phyloP scores from a whole-genome alignment of 106 monocot genomes.

The Narthecium ossifragum region DNA sequence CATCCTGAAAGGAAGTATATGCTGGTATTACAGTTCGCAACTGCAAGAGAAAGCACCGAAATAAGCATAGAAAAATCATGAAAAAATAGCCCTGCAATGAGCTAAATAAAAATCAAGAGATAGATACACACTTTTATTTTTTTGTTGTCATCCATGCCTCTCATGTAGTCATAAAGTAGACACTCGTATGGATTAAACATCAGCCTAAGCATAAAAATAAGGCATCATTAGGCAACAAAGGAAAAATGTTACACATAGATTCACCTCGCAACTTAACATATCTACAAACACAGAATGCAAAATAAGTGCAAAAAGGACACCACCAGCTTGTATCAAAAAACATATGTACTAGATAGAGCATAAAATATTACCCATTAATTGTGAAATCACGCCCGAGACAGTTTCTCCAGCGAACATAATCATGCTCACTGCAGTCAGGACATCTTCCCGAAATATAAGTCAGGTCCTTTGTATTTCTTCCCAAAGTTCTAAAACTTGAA shows the following conservation, averaged over 20 bases:
- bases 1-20: slow-evolving; percentile 71
- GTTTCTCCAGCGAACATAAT: slow-evolving; percentile 78
- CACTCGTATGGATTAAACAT: slow-evolving; percentile 85
- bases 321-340: not conserved
- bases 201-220: slow-evolving; percentile 48
- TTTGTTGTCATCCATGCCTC: slow-evolving; percentile 89
- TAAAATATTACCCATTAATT: slow-evolving; percentile 66
- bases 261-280: no score
- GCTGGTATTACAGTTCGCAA: slow-evolving; percentile 80
- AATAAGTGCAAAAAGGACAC: not conserved
- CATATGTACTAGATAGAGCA: not conserved
- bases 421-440: slow-evolving; percentile 51
- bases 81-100: slow-evolving; percentile 2
- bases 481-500: slow-evolving; percentile 85
- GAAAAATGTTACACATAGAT: no score
- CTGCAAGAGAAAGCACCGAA: slow-evolving; percentile 24
- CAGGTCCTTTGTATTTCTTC: slow-evolving; percentile 27
- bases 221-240: no score
- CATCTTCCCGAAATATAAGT: slow-evolving; percentile 20
- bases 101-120: slow-evolving; percentile 21
- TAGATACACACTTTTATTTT: slow-evolving; percentile 81
- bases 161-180: slow-evolving; percentile 80
- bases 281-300: no score
- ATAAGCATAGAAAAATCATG: not conserved
- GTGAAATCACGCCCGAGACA: slow-evolving; percentile 86